Percentiles rank a stretch among this genome's conserved stretches.
These are phyloP conservation scores for Cryphonectria carpinicola DNA, from an alignment of 2,329 filamentous ascomycete genomes.

Conservation along the genomic window DNA sequence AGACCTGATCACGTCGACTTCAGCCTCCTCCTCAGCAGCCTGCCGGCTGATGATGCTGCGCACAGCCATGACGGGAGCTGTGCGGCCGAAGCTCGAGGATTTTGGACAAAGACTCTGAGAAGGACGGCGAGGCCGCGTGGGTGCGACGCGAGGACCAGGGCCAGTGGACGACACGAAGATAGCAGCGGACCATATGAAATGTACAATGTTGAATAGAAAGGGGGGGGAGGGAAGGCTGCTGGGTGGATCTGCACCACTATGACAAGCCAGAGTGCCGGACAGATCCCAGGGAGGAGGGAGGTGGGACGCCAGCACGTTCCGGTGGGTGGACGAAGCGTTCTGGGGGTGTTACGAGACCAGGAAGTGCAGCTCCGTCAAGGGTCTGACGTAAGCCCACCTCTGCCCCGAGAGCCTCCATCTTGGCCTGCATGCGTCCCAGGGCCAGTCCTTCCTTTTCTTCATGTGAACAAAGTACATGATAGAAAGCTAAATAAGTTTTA, in stretches of 20 bases:
- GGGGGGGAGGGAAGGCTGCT: not conserved
- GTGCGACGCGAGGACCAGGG: not conserved
- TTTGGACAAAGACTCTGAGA: not conserved
- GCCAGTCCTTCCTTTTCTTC: not conserved
- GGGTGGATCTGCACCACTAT: not conserved
- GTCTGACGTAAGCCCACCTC: constrained; percentile 1
- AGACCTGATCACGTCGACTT: constrained; percentile 72
- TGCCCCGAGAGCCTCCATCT: constrained; percentile 2
- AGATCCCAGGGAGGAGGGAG: not conserved
- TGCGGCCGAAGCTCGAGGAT: constrained; percentile 9
- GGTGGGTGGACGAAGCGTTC: not conserved
- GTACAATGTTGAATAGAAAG: not conserved
- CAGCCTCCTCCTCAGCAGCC: constrained; percentile 68
- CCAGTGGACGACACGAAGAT: not conserved
- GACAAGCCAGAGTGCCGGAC: not conserved
- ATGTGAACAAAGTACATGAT: not conserved
- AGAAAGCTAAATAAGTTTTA: not conserved
- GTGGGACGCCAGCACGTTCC: constrained; percentile 5
- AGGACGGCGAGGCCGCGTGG: not conserved
- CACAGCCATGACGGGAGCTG: constrained; percentile 52
- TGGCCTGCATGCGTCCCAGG: not conserved
- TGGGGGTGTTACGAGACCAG: not conserved
- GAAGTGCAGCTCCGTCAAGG: not conserved
- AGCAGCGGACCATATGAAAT: not conserved
- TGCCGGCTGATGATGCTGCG: constrained; percentile 51